phyloP scores from a whole-genome alignment of 148 eudicot species.

The Nepenthes gracilis region DNA sequence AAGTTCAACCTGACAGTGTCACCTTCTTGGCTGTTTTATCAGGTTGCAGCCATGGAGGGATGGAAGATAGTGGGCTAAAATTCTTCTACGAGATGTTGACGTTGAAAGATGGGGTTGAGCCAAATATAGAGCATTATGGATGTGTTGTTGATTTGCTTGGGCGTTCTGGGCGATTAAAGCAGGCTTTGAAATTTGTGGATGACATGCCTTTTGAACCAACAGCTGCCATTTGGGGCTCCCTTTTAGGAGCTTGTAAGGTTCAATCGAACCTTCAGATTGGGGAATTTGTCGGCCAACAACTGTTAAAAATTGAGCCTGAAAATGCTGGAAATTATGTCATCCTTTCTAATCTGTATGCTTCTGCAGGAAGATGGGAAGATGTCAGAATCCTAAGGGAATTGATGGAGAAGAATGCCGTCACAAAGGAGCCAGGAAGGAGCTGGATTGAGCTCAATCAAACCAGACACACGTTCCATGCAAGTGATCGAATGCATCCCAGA shows the following conservation, averaged over 20 bases:
- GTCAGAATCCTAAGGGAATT: constrained; percentile 42
- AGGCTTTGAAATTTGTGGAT: constrained; percentile 52
- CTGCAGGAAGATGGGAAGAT: constrained; percentile 81
- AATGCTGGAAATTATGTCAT: constrained; percentile 76
- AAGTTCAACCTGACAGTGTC: constrained; percentile 45
- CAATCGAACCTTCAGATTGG: constrained; percentile 58
- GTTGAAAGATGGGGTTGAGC: constrained; percentile 33
- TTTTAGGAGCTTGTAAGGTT: constrained; percentile 77
- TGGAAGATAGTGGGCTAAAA: constrained; percentile 57
- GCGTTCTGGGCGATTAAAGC: constrained; percentile 55
- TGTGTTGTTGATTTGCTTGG: constrained; percentile 90
- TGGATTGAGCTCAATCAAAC: constrained; percentile 70
- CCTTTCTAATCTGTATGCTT: constrained; percentile 64
- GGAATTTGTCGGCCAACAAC: constrained; percentile 42
- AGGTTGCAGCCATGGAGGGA: constrained; percentile 81
- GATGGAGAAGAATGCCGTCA: constrained; percentile 52
- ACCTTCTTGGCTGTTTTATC: constrained; percentile 71
- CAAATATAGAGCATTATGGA: constrained; percentile 71
- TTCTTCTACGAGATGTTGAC: constrained; percentile 48
- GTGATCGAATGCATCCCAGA: constrained; percentile 52
- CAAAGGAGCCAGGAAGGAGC: constrained; percentile 78
- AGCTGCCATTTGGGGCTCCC: constrained; percentile 86
- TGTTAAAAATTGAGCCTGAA: constrained; percentile 73
- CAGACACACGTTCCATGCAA: constrained; percentile 62
- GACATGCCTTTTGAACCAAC: constrained; percentile 72